These are phyloP conservation scores for Syzygium aqueum DNA, from an alignment of 345 rosid genomes.

Conservation along the genomic window DNA sequence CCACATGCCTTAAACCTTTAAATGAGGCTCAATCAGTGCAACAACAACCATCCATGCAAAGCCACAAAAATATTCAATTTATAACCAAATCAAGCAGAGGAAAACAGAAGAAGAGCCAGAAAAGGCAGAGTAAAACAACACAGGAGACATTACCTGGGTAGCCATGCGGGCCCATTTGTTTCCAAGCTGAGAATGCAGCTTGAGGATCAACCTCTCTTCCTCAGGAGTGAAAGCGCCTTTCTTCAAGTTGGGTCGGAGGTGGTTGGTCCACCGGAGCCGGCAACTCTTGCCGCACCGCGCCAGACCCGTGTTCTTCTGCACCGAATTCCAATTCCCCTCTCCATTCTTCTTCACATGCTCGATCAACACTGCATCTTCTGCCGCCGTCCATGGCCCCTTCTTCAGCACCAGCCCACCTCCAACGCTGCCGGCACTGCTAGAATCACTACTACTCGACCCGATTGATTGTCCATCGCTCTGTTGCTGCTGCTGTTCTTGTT, in stretches of 20 bases:
- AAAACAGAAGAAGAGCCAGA: neutral
- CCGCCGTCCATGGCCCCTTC: constrained; percentile 22
- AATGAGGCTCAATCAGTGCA: neutral
- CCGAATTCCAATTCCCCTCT: constrained; percentile 21
- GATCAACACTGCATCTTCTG: constrained; percentile 13
- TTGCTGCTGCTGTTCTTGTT: neutral
- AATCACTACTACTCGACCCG: neutral
- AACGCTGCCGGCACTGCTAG: neutral
- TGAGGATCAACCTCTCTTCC: constrained; percentile 14
- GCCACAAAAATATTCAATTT: neutral
- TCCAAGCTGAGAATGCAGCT: constrained; percentile 16
- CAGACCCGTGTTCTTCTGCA: constrained; percentile 15
- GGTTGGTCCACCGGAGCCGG: constrained; percentile 22
- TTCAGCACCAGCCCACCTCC: constrained; percentile 3
- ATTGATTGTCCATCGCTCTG: neutral
- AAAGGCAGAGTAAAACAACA: neutral
- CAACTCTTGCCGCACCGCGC: constrained; percentile 21
- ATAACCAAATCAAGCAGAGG: neutral
- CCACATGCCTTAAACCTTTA: neutral
- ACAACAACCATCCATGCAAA: neutral
- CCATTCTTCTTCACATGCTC: constrained; percentile 17
- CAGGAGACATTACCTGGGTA: constrained; percentile 2
- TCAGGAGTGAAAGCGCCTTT: constrained; percentile 16
- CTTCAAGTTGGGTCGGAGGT: constrained; percentile 14
- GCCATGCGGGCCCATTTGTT: constrained; percentile 27